Percentiles rank a stretch among this genome's conserved stretches.
Conservation (phyloP, 192 early-diverging fungal species). For the Dissophora ornata region DNA sequence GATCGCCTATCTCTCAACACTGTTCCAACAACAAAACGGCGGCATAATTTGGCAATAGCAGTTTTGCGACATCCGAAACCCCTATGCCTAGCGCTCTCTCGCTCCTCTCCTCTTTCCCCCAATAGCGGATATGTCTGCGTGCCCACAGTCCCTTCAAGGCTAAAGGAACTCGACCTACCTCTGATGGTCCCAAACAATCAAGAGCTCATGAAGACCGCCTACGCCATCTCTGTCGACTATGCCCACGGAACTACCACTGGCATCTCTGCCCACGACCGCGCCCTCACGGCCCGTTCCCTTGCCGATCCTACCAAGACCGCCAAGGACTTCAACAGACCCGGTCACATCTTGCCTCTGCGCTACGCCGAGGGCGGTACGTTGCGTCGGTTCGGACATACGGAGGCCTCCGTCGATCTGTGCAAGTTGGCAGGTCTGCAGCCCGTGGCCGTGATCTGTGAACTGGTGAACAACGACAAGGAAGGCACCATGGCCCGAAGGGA, state of each 20-base stretch:
- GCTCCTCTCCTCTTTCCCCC: not conserved
- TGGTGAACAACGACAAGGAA: conserved; percentile 89
- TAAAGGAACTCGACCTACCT: conserved; percentile 88
- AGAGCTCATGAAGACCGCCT: conserved; percentile 93
- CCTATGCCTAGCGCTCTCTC: not conserved
- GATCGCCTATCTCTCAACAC: no score
- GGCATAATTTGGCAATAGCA: no score
- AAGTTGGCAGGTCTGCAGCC: conserved; percentile 82
- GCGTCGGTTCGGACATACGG: conserved; percentile 93
- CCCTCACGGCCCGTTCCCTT: conserved; percentile 80
- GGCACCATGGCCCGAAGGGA: conserved; percentile 95
- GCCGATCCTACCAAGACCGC: conserved; percentile 78
- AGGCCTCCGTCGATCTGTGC: conserved; percentile 91
- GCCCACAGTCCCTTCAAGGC: conserved; percentile 78
- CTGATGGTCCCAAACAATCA: conserved; percentile 95
- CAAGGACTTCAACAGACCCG: conserved; percentile 85
- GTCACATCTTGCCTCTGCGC: conserved; percentile 95
- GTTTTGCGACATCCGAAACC: no score
- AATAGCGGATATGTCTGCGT: conserved; percentile 92
- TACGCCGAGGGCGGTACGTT: conserved; percentile 84
- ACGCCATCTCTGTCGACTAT: conserved; percentile 93
- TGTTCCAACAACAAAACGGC: no score
- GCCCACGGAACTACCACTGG: conserved; percentile 91
- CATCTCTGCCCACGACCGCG: conserved; percentile 93
- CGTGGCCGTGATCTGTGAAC: conserved; percentile 93